phyloP scores from a whole-genome alignment of 768 basidiomycete genomes.

The Amanita muscaria region DNA sequence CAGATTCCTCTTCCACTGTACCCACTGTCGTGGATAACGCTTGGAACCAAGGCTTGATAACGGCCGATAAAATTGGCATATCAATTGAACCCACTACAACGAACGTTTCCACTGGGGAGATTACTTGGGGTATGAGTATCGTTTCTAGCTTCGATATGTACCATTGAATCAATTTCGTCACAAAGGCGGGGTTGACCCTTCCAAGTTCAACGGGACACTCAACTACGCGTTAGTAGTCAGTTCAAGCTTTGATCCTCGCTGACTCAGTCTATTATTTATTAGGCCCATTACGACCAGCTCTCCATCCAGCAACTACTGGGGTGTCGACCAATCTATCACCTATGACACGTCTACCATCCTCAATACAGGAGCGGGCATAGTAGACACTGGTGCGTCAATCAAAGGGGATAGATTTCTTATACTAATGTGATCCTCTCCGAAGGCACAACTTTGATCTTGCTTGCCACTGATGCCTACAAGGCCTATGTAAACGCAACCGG shows the following conservation, averaged over 20 bases:
- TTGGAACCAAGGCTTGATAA: constrained; percentile 31
- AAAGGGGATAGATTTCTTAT: background rate
- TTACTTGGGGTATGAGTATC: constrained; percentile 47
- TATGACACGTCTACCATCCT: constrained; percentile 43
- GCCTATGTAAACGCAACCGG: constrained; percentile 38
- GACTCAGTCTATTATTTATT: background rate
- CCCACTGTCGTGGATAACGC: constrained; percentile 55
- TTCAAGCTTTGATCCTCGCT: background rate
- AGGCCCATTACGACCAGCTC: constrained; percentile 36
- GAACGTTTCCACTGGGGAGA: constrained; percentile 35
- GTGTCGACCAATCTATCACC: constrained; percentile 48
- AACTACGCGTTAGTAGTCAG: constrained; percentile 26
- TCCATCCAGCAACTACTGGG: constrained; percentile 47
- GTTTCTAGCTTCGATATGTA: constrained; percentile 13
- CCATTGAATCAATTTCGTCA: constrained; percentile 12
- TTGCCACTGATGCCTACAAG: constrained; percentile 37
- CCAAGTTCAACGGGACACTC: constrained; percentile 35
- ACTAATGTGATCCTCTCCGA: no score
- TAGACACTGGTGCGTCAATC: constrained; percentile 40
- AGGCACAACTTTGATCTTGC: constrained; percentile 43
- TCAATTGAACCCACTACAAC: constrained; percentile 39
- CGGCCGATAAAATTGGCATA: constrained; percentile 35
- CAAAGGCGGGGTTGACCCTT: constrained; percentile 34
- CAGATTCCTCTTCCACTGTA: constrained; percentile 22
- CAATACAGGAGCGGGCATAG: constrained; percentile 41